Evolutionary conservation across 78 protist species (phyloP).

Genomic region (Protostelium mycophagum): DNA sequence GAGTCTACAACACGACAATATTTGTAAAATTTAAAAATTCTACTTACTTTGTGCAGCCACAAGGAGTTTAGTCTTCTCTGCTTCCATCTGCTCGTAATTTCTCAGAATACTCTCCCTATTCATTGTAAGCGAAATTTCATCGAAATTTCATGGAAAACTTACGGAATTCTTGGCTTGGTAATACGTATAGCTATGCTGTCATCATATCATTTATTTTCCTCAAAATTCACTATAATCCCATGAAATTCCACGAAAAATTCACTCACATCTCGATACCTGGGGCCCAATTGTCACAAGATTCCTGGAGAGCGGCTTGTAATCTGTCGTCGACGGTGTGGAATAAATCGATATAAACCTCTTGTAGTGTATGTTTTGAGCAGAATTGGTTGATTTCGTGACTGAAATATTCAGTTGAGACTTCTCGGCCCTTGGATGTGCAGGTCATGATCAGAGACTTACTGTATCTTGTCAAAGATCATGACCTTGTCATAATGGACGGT

Average conservation of each 20-base stretch:
- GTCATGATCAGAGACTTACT: not conserved
- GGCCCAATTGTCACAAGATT: conserved; percentile 5
- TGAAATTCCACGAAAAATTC: not conserved
- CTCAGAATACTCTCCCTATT: conserved; percentile 2
- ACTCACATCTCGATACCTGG: conserved; percentile 19
- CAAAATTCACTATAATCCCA: not conserved
- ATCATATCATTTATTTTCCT: not conserved
- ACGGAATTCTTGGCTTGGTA: conserved; percentile 47
- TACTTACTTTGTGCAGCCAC: conserved; percentile 20
- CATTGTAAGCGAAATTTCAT: conserved; percentile 1
- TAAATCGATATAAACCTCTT: conserved; percentile 55
- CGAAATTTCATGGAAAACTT: not conserved
- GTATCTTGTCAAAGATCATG: conserved; percentile 61
- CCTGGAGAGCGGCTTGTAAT: conserved; percentile 9
- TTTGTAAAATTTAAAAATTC: too few species aligned
- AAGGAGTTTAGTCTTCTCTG: conserved; percentile 38
- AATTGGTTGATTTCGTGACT: conserved; percentile 70
- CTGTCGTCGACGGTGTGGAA: conserved; percentile 59
- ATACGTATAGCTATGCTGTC: conserved; percentile 12
- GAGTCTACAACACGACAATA: too few species aligned
- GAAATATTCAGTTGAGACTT: too few species aligned
- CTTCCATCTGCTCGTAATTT: conserved; percentile 48
- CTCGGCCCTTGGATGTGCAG: too few species aligned
- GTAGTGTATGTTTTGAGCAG: conserved; percentile 66
- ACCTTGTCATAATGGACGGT: conserved; percentile 25